Percentiles rank a stretch among this genome's conserved stretches.
phyloP scores from a whole-genome alignment of 805 yeast species.

The Ogataea nitratoaversa region DNA sequence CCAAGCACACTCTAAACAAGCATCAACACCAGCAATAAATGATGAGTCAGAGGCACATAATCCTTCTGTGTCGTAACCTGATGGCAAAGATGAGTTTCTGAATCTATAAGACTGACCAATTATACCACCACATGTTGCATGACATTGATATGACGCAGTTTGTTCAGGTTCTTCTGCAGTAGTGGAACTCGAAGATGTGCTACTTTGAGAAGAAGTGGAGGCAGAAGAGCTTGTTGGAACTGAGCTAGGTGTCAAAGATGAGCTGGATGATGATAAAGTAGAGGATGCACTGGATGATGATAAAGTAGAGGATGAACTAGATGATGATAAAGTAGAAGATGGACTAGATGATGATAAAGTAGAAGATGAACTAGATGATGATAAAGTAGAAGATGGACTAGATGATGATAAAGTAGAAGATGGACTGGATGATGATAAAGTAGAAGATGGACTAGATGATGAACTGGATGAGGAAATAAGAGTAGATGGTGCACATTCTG shows the following conservation, averaged over 20 bases:
- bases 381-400: slow-evolving; percentile 8
- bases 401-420: background rate
- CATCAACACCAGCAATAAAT: slow-evolving; percentile 27
- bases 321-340: slow-evolving; percentile 4
- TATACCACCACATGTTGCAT: background rate
- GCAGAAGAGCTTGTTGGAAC: no score
- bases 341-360: slow-evolving; percentile 8
- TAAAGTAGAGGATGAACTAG: slow-evolving; percentile 3
- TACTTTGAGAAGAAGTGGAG: background rate
- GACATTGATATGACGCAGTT: background rate
- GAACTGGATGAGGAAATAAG: background rate
- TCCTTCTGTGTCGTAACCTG: slow-evolving; percentile 27
- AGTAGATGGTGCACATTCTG: slow-evolving; percentile 22
- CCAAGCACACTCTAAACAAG: slow-evolving; percentile 39
- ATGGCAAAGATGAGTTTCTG: background rate
- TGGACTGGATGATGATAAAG: background rate
- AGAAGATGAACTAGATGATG: slow-evolving; percentile 12
- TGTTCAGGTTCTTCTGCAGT: background rate
- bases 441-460: no score
- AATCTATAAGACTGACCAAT: background rate
- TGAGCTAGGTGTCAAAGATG: background rate
- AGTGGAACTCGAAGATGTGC: background rate
- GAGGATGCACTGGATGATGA: slow-evolving; percentile 9
- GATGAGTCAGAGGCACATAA: slow-evolving; percentile 27
- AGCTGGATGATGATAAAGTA: slow-evolving; percentile 7